Evolutionary conservation across 2,329 filamentous ascomycete species (phyloP), one percentile per base, ranked within the genome.

Genomic region (Claviceps quebecensis): DNA sequence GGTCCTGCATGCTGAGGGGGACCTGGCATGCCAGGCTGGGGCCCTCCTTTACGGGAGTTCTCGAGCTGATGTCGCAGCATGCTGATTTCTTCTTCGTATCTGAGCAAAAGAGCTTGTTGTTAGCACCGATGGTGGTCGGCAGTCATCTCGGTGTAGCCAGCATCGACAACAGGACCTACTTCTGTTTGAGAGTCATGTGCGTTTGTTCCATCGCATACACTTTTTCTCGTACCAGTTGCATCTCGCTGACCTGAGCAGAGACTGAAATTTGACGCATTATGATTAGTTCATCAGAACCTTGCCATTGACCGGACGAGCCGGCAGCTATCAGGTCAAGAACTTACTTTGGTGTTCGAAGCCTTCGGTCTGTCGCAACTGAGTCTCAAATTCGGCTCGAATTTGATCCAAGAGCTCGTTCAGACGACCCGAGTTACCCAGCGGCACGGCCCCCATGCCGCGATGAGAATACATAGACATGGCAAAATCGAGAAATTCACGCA

Each of bases 341-440:
- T 76, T 81, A 96, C 91, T 86, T 67, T 95, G 89, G 67, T 91
- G 87, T 66, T 98, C 91, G 66, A 89, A 94, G 60, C 88, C 87
- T 65, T 87, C 87, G 57, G 82, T 86, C 60, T 87, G 82, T 57
- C 86, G 82, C 60, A 84, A 77, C 67, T 94, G 86, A 55, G 77
- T 83, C 58, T 97, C 91, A 60, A 96, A 97, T 69, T 98, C 93
- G 63, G 81, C 78, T 64, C 91, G 83, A 61, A 98, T 81, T 66
- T 89, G 85, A 52, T 97, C 91, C 63, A 98, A 77, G 57, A 97
- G 81, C 75, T 98, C 91, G 59, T 86, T 88, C 61, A 97, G 76
- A 59, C 93, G 88, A 60, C 72, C 77, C 48, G 68, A 68, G 59
- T 72, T 76, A 56, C 65, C 66, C 26, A 70, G 72, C 70, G 86